phyloP scores from a whole-genome alignment of 2,329 filamentous ascomycete genomes.

The Thermothelomyces thermophilus region DNA sequence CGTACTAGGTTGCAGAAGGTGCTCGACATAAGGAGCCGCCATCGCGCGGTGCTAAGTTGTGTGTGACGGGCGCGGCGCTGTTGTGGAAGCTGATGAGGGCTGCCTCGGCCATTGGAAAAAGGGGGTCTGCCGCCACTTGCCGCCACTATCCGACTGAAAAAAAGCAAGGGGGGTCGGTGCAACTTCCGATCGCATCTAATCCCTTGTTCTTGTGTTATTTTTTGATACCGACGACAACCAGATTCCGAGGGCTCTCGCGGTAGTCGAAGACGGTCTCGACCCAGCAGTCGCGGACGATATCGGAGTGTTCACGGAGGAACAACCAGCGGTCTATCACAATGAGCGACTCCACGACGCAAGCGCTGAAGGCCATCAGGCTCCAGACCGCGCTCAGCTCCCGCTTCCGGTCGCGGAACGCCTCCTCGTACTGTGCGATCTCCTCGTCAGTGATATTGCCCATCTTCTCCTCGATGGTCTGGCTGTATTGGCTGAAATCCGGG shows the following conservation, averaged over 20 bases:
- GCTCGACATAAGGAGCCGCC: neutral
- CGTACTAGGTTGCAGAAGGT: neutral
- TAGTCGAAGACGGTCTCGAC: slow-evolving; percentile 94
- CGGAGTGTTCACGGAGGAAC: slow-evolving; percentile 71
- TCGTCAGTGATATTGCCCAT: slow-evolving; percentile 66
- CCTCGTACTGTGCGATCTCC: slow-evolving; percentile 66
- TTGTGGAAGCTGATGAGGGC: neutral
- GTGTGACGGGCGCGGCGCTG: neutral
- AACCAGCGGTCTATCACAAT: slow-evolving; percentile 89
- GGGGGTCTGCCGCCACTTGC: too few species aligned
- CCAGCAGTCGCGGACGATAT: slow-evolving; percentile 70
- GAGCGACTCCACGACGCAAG: slow-evolving; percentile 78
- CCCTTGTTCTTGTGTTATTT: slow-evolving; percentile 15
- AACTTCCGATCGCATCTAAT: neutral
- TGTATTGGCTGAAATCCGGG: slow-evolving; percentile 51
- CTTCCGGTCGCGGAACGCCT: slow-evolving; percentile 56
- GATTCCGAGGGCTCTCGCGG: slow-evolving; percentile 73
- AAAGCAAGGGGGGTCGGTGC: neutral
- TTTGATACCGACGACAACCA: slow-evolving; percentile 91
- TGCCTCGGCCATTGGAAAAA: neutral
- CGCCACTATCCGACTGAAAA: neutral
- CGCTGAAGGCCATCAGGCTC: slow-evolving; percentile 95
- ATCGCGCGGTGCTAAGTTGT: neutral
- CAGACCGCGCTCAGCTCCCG: slow-evolving; percentile 83
- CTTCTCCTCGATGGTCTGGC: slow-evolving; percentile 55